phyloP scores from a whole-genome alignment of 169 alveolate species.

The Plasmodium vivax region DNA sequence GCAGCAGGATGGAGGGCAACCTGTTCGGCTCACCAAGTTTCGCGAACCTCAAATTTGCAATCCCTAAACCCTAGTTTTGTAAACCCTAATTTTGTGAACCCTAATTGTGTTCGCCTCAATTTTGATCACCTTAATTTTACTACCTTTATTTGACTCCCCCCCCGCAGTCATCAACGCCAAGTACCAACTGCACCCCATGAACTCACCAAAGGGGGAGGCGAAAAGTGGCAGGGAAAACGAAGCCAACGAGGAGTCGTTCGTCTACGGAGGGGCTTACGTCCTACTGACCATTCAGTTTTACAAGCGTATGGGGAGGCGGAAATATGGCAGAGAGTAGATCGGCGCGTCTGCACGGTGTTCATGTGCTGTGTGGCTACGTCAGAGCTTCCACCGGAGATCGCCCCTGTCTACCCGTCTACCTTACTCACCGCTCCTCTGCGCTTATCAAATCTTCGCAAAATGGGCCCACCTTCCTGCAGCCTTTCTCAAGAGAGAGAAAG shows the following conservation, averaged over 20 bases:
- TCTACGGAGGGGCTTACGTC: conserved; percentile 14
- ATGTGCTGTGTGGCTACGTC: background rate
- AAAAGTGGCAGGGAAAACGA: conserved; percentile 9
- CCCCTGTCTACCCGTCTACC: background rate
- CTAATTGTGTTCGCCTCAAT: background rate
- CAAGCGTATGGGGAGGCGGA: conserved; percentile 18
- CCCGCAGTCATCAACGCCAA: conserved; percentile 16
- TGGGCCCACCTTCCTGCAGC: background rate
- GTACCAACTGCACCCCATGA: conserved; percentile 1
- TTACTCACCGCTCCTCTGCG: background rate
- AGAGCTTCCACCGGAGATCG: background rate
- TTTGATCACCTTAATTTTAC: background rate
- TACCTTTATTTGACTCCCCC: background rate
- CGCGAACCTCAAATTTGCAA: too few species aligned
- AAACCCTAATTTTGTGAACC: too few species aligned
- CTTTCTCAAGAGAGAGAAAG: background rate
- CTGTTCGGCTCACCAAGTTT: background rate
- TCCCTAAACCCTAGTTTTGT: background rate
- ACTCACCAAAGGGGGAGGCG: conserved; percentile 14
- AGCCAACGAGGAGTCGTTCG: background rate
- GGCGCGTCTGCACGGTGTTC: background rate
- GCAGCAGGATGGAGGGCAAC: background rate
- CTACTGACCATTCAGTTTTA: conserved; percentile 47
- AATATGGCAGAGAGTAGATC: background rate
- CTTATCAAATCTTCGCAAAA: background rate